Evolutionary conservation across 768 basidiomycete genomes (phyloP).

Genomic region (Krasilnikovozyma curviuscula): DNA sequence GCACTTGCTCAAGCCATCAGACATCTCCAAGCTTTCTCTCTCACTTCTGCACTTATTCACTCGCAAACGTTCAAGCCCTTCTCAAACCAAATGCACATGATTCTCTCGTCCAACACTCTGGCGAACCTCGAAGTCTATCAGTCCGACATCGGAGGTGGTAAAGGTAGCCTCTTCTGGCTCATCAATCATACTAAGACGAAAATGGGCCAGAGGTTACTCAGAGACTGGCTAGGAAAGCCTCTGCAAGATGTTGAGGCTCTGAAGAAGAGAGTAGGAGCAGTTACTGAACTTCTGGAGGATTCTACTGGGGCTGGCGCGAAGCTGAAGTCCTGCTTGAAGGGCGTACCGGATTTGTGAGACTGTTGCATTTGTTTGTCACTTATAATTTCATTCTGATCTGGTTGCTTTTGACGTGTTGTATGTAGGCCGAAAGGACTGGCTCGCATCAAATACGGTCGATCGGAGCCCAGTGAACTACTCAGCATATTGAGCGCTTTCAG

Average conservation of each 20-base stretch:
- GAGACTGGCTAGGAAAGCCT: slow-evolving; percentile 71
- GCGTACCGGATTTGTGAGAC: slow-evolving; percentile 80
- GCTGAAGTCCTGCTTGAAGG: slow-evolving; percentile 48
- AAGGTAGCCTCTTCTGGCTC: slow-evolving; percentile 64
- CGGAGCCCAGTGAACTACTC: no score
- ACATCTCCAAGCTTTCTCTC: slow-evolving; percentile 42
- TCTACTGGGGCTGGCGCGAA: slow-evolving; percentile 42
- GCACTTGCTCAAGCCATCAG: slow-evolving; percentile 20
- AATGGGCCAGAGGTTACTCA: slow-evolving; percentile 68
- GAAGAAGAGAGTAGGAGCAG: slow-evolving; percentile 31
- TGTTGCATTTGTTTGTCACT: no score
- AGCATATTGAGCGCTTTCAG: no score
- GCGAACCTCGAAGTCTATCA: slow-evolving; percentile 57
- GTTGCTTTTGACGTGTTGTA: no score
- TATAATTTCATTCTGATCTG: no score
- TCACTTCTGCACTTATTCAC: slow-evolving; percentile 61
- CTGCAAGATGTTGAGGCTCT: slow-evolving; percentile 38
- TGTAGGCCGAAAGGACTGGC: no score
- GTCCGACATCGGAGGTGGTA: slow-evolving; percentile 52
- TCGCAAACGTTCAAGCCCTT: slow-evolving; percentile 19
- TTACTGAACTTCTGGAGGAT: slow-evolving; percentile 53
- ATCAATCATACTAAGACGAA: slow-evolving; percentile 71
- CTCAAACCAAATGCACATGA: slow-evolving; percentile 43
- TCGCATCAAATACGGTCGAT: slow-evolving; percentile 80
- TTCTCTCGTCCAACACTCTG: slow-evolving; percentile 70